Conservation (phyloP, 148 eudicot species). For the Rhododendron ferrugineum region DNA sequence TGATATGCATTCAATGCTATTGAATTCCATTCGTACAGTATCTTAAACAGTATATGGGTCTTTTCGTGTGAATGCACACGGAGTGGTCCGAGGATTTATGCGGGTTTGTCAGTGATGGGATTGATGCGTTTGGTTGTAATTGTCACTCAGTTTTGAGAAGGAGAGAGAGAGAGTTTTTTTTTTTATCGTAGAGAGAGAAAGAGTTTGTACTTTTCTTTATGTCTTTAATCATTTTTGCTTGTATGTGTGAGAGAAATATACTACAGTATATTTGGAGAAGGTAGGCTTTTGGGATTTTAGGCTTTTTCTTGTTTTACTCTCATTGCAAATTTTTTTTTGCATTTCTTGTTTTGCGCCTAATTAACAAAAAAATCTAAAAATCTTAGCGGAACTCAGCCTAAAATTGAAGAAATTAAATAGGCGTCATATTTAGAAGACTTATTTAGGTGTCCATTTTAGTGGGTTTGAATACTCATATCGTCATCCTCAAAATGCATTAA, state of each 20-base stretch:
- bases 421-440: no score
- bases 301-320: no score
- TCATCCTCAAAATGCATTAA: no score
- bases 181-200: not conserved
- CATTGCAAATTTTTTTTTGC: no score
- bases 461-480: no score
- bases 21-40: constrained; percentile 31
- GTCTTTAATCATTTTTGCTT: not conserved
- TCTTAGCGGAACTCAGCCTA: no score
- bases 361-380: no score
- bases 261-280: not conserved
- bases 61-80: not conserved
- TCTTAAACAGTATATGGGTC: not conserved
- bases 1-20: constrained; percentile 53
- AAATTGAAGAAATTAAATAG: no score
- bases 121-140: not conserved
- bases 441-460: no score
- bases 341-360: no score
- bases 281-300: not conserved
- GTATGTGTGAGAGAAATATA: not conserved
- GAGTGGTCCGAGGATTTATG: not conserved
- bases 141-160: not conserved
- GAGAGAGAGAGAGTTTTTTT: constrained; percentile 5
- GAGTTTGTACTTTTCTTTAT: not conserved
- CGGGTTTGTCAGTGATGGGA: not conserved